phyloP scores from a whole-genome alignment of 257 asterid genomes.

The Nicotiana benthamiana region DNA sequence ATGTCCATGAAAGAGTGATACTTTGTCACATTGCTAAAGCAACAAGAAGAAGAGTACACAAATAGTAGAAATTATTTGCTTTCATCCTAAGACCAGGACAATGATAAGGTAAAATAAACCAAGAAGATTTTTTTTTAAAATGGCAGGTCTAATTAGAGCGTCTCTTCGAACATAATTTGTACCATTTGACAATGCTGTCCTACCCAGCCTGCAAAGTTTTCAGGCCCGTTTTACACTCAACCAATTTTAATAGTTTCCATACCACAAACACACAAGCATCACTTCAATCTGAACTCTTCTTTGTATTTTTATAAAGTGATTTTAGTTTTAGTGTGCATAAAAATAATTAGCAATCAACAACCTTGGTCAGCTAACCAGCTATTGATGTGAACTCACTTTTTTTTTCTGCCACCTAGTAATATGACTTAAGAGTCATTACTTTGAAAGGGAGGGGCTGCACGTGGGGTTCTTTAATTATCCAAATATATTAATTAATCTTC shows the following conservation, averaged over 20 bases:
- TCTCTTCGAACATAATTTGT: not conserved
- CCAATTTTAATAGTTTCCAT: not conserved
- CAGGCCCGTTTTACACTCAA: not conserved
- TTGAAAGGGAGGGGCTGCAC: too few relatives aligned
- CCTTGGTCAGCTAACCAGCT: not conserved
- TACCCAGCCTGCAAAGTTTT: not conserved
- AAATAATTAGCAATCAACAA: not conserved
- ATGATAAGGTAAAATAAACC: not conserved
- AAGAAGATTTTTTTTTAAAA: not conserved
- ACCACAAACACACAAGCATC: not conserved
- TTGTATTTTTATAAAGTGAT: not conserved
- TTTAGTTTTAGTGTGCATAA: not conserved
- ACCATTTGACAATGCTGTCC: not conserved
- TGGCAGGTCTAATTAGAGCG: not conserved
- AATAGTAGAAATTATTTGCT: not conserved
- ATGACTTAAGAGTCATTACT: too few relatives aligned
- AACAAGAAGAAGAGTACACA: slow-evolving; percentile 1
- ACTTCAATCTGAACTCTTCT: not conserved
- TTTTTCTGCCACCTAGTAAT: too few relatives aligned
- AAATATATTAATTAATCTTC: too few relatives aligned
- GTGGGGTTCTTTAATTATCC: too few relatives aligned
- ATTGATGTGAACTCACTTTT: slow-evolving; percentile 40
- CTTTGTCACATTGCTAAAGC: not conserved
- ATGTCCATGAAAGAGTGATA: slow-evolving; percentile 25
- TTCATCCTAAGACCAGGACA: not conserved